Conservation (phyloP, 805 yeast species). For the Starmera dryadoides region DNA sequence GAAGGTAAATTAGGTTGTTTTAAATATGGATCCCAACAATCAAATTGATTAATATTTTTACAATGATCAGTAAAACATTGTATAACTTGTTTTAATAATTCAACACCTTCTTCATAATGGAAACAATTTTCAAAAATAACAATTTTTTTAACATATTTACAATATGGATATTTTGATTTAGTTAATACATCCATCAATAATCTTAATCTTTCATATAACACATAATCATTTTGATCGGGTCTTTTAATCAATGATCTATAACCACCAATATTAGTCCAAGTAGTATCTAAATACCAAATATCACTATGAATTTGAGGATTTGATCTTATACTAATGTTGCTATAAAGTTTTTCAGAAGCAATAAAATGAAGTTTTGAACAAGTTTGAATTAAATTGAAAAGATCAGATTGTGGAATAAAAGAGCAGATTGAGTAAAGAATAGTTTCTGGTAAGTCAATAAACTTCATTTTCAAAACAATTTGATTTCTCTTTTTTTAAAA, state of each 20-base stretch:
- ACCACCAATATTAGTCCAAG: constrained; percentile 32
- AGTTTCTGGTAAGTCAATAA: neutral
- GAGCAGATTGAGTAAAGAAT: constrained; percentile 9
- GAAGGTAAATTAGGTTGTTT: neutral
- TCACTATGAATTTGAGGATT: constrained; percentile 23
- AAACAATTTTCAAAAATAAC: constrained; percentile 25
- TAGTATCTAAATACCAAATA: constrained; percentile 26
- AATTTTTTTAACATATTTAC: constrained; percentile 24
- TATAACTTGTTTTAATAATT: constrained; percentile 15
- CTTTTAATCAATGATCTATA: constrained; percentile 25
- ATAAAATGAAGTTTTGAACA: constrained; percentile 23
- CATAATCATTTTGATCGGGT: constrained; percentile 27
- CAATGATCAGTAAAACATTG: neutral
- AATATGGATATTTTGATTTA: constrained; percentile 17
- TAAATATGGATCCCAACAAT: neutral
- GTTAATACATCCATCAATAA: constrained; percentile 31
- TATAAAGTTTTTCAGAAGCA: constrained; percentile 29
- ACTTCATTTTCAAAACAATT: too few relatives aligned
- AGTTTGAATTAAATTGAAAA: constrained; percentile 24
- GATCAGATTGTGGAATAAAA: constrained; percentile 33
- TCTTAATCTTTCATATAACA: constrained; percentile 31
- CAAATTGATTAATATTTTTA: constrained; percentile 1
- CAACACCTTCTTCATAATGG: constrained; percentile 15
- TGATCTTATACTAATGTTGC: constrained; percentile 26
- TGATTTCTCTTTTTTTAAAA: too few relatives aligned